A percentile compares a stretch with the other conserved stretches of the same genome.
phyloP scores from a whole-genome alignment of 768 basidiomycete genomes.

The Leucocoprinus sp. region DNA sequence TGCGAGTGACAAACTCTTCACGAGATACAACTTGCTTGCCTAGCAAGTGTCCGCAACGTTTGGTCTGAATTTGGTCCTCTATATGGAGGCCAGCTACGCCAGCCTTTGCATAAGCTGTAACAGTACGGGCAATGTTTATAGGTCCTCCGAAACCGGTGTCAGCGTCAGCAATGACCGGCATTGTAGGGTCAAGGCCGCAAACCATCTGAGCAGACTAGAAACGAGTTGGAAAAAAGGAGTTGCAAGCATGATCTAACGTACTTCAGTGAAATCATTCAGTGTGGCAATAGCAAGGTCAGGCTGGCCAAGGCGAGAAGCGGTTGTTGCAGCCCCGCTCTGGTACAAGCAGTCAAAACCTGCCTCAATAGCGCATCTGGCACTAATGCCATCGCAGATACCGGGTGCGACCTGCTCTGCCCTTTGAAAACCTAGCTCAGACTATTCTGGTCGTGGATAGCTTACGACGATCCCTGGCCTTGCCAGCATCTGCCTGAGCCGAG shows the following conservation, averaged over 20 bases:
- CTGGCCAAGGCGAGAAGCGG: slow-evolving; percentile 66
- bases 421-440: not conserved
- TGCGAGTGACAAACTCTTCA: slow-evolving; percentile 64
- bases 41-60: slow-evolving; percentile 70
- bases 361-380: slow-evolving; percentile 64
- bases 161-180: slow-evolving; percentile 71
- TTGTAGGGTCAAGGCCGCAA: slow-evolving; percentile 50
- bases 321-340: slow-evolving; percentile 75
- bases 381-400: slow-evolving; percentile 68
- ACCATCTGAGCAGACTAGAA: slow-evolving; percentile 59
- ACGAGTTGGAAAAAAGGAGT: not conserved
- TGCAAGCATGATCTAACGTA: slow-evolving; percentile 16
- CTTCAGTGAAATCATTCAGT: slow-evolving; percentile 65
- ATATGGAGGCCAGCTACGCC: slow-evolving; percentile 72
- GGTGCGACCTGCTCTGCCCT: slow-evolving; percentile 44
- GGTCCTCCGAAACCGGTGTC: slow-evolving; percentile 77
- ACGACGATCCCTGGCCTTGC: slow-evolving; percentile 65
- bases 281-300: slow-evolving; percentile 74
- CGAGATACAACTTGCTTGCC: slow-evolving; percentile 77
- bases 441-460: slow-evolving; percentile 18
- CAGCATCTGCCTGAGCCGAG: slow-evolving; percentile 56
- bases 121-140: slow-evolving; percentile 66
- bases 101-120: slow-evolving; percentile 54
- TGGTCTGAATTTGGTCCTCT: slow-evolving; percentile 76
- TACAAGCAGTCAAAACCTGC: slow-evolving; percentile 71